phyloP scores from a whole-genome alignment of 2,329 filamentous ascomycete genomes.

The Aspergillus thermomutatus region DNA sequence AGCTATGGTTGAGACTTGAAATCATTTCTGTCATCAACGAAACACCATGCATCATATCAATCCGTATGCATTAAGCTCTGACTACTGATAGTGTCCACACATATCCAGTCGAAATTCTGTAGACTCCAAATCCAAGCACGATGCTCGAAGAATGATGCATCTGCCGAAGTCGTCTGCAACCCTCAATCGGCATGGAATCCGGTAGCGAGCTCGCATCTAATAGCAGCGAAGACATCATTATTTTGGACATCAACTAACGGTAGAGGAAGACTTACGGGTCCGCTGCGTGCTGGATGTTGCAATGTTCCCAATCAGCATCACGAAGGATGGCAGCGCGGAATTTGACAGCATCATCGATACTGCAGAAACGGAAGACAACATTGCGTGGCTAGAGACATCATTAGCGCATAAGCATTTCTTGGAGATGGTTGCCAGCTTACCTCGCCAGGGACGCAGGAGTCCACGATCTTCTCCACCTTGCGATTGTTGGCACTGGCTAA shows the following conservation, averaged over 20 bases:
- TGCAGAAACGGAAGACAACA: constrained; percentile 49
- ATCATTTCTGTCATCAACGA: not conserved
- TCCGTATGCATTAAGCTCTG: not conserved
- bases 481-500: constrained; percentile 40
- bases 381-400: constrained; percentile 33
- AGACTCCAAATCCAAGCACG: not conserved
- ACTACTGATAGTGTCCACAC: not conserved
- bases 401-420: constrained; percentile 2
- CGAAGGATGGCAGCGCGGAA: constrained; percentile 42
- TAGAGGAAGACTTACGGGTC: constrained; percentile 38
- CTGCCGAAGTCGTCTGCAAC: not conserved
- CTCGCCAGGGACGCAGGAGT: constrained; percentile 36
- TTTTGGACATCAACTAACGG: not conserved
- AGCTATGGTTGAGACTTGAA: not conserved
- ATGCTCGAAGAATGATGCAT: not conserved
- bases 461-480: constrained; percentile 45
- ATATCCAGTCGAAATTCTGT: not conserved
- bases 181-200: constrained; percentile 13
- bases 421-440: constrained; percentile 30
- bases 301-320: constrained; percentile 46
- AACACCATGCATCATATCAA: not conserved
- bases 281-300: constrained; percentile 39
- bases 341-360: constrained; percentile 44
- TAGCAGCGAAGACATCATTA: constrained; percentile 2
- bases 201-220: constrained; percentile 21